Percentiles rank a stretch among this genome's conserved stretches.
These are phyloP conservation scores for Geosmithia flava DNA, from an alignment of 2,329 filamentous ascomycete species.

Conservation along the genomic window DNA sequence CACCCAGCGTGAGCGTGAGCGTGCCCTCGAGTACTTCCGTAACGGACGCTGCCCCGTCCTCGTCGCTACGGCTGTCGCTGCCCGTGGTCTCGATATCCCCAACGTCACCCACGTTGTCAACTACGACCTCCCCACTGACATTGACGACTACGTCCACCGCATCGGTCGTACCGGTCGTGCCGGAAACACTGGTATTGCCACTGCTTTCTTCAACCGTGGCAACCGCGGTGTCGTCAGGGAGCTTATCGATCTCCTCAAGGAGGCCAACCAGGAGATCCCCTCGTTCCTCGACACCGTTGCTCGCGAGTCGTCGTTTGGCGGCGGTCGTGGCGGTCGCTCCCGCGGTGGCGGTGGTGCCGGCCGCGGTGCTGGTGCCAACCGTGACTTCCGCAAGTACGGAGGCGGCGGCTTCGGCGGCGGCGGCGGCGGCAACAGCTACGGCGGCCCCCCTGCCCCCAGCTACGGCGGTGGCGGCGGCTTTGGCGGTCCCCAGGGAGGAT, in stretches of 20 bases:
- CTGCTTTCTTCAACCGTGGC: slow-evolving; percentile 98
- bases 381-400: slow-evolving; percentile 79
- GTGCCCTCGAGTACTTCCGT: slow-evolving; percentile 94
- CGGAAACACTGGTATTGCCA: slow-evolving; percentile 96
- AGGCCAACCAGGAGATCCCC: slow-evolving; percentile 95
- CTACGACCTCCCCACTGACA: slow-evolving; percentile 97
- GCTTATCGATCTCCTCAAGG: slow-evolving; percentile 93
- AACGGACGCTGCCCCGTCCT: slow-evolving; percentile 91
- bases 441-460: slow-evolving; percentile 14
- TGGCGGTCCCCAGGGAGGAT: slow-evolving; percentile 20
- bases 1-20: slow-evolving; percentile 97
- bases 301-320: slow-evolving; percentile 79
- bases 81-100: slow-evolving; percentile 82
- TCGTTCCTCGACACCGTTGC: slow-evolving; percentile 94
- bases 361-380: slow-evolving; percentile 65
- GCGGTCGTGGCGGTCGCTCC: slow-evolving; percentile 51
- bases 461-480: slow-evolving; percentile 32
- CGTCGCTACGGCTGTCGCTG: slow-evolving; percentile 92
- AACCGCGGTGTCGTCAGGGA: slow-evolving; percentile 97
- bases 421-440: slow-evolving; percentile 20
- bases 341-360: slow-evolving; percentile 44
- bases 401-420: slow-evolving; percentile 36
- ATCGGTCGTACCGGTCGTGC: slow-evolving; percentile 99
- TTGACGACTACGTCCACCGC: slow-evolving; percentile 97
- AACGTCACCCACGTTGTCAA: slow-evolving; percentile 98